Evolutionary conservation across 2,329 filamentous ascomycete species (phyloP).

Genomic region (Remersonia thermophila): DNA sequence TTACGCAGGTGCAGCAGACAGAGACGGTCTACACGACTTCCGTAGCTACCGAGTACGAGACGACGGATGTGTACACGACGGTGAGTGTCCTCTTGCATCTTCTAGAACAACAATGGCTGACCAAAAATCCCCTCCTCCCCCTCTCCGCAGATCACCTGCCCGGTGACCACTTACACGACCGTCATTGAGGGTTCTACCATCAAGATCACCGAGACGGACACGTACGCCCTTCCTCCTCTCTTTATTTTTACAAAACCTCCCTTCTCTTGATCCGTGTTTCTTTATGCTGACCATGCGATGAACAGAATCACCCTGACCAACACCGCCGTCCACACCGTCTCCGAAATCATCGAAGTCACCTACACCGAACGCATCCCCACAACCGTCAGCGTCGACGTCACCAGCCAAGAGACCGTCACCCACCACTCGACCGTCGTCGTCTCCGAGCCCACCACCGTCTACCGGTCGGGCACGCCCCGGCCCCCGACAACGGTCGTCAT

Average conservation of each 20-base stretch:
- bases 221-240: constrained; percentile 13
- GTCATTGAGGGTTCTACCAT: constrained; percentile 29
- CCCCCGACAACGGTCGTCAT: too few relatives aligned
- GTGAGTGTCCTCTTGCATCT: constrained; percentile 3
- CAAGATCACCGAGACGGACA: constrained; percentile 30
- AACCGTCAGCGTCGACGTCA: constrained; percentile 27
- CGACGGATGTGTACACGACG: constrained; percentile 26
- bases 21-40: constrained; percentile 24
- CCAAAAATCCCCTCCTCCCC: too few relatives aligned
- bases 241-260: not conserved
- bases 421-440: constrained; percentile 24
- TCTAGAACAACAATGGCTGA: too few relatives aligned
- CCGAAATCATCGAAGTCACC: constrained; percentile 26
- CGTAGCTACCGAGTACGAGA: constrained; percentile 23
- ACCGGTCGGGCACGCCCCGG: too few relatives aligned
- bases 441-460: constrained; percentile 19
- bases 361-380: constrained; percentile 26
- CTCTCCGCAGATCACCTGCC: constrained; percentile 26
- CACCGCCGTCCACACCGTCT: constrained; percentile 25
- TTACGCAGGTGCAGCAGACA: constrained; percentile 21
- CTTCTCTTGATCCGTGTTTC: not conserved
- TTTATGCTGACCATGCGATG: too few relatives aligned
- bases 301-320: not conserved
- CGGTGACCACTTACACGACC: constrained; percentile 31
- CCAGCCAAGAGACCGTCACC: constrained; percentile 30